These are phyloP conservation scores for Hypoxylon sp. DNA, from an alignment of 2,329 filamentous ascomycete species.

Conservation along the genomic window DNA sequence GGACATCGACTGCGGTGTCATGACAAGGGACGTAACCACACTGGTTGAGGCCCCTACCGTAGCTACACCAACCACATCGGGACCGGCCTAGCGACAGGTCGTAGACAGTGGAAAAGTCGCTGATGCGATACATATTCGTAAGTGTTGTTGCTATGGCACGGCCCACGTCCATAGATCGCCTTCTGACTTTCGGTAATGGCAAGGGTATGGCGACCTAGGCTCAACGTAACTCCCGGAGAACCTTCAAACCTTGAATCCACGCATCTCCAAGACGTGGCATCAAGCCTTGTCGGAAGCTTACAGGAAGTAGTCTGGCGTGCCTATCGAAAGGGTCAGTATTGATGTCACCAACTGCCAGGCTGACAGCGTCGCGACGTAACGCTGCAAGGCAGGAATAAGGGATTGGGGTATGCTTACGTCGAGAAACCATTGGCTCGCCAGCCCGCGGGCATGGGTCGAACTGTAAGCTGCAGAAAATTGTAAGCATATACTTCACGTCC, in stretches of 20 bases:
- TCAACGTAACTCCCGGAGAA: constrained; percentile 37
- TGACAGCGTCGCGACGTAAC: not conserved
- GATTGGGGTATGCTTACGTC: constrained; percentile 69
- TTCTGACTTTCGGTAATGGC: constrained; percentile 37
- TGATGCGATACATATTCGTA: constrained; percentile 19
- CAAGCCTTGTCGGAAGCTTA: constrained; percentile 63
- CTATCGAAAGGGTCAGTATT: constrained; percentile 56
- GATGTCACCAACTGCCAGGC: constrained; percentile 8
- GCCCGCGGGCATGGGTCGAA: constrained; percentile 98
- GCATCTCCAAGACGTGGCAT: constrained; percentile 30
- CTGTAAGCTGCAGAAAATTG: constrained; percentile 79
- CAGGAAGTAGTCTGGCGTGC: constrained; percentile 98
- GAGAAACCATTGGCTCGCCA: constrained; percentile 98
- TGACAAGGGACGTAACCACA: constrained; percentile 14
- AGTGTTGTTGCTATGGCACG: constrained; percentile 17
- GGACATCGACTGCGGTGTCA: constrained; percentile 19
- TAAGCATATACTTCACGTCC: constrained; percentile 35
- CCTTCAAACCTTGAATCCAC: constrained; percentile 41
- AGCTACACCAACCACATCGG: constrained; percentile 20
- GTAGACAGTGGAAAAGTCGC: constrained; percentile 15
- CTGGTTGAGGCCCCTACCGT: constrained; percentile 10
- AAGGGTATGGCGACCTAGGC: constrained; percentile 37
- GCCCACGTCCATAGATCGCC: constrained; percentile 14
- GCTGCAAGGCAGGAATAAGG: constrained; percentile 43
- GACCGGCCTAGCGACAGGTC: constrained; percentile 16